Evolutionary conservation across 139 green algal genomes (phyloP), one percentile per base, ranked within the genome.

Genomic region (Chlamydomonas sphaeroides): DNA sequence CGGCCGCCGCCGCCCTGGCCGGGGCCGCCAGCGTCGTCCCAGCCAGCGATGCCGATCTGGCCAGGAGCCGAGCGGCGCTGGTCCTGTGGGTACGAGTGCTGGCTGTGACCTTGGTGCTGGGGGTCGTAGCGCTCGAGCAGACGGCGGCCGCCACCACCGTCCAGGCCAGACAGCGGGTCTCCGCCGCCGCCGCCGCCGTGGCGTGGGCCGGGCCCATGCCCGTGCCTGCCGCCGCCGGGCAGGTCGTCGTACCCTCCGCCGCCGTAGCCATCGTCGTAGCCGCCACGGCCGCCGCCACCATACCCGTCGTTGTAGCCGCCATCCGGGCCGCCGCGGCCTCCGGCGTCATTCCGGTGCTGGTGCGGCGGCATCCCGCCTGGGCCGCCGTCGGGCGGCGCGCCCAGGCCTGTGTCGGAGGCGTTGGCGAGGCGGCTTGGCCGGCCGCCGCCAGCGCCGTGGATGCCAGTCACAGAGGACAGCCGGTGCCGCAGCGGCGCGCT

Each of bases 401-500:
- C 71, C 26, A 53, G 2, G 15, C 51, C 35, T 23, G 30, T 41
- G 21, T 51, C 71, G 49, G 67, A 78, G 23, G 51, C 33, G 51
- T 51, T 78, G 10, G 51, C 21, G 11, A 51, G 71, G 35, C 67
- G 71, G 0, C 11, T 10, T 25, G 26, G 56, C 21, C 48, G n/a
- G n/a, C 20, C 28, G 48, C 69, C n/a, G 61, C 61, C 61, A 3
- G n/a, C 53, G 18, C 18, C 3, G 32, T 32, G 35, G 23, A 32
- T 30, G n/a, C 49, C 71, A 3, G 38, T 68, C 5, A 80, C 38
- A 20, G 56, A 69, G 4, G 72, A 80, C 38, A 80, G 39, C 5
- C 72, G 72, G 72, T 80, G 72, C 72, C 71, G 79, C 21, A 72
- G 68, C 68, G 56, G 68, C 51, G 61, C 79, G 68, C 35, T 76